Evolutionary conservation across 495 filamentous ascomycete species (phyloP), one percentile per base, ranked within the genome.

Genomic region (Oleoguttula mirabilis): DNA sequence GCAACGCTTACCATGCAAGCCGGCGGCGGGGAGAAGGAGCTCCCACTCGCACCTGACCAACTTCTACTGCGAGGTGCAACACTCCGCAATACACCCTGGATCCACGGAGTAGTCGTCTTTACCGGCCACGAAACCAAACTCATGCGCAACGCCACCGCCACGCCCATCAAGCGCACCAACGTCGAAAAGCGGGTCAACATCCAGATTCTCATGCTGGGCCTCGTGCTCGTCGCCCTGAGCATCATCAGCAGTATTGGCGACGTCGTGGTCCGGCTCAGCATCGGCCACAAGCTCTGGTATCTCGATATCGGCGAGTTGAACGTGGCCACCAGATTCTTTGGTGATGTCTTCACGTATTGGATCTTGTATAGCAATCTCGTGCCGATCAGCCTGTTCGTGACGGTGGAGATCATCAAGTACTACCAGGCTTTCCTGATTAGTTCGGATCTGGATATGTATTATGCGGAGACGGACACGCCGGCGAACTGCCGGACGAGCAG

Each of bases 71-170:
- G 92, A 64, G 92, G 92, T 34, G 92, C 92, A 10, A 95, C 90
- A 3, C 66, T 99, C 31, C 74, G 92, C 40, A 99, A 99, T 52
- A 99, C 92, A 8, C 88, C 88, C 16, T 99, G 92, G 92, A 77
- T 99, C 40, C 85, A 96, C 60, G 92, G 88, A 22, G 76, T 90
- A 40, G 92, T 96, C 46, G 88, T 96, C 12, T 99, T 99, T 51
- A 99, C 88, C 15, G 92, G 92, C 42, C 92, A 99, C 60, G 88
- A 99, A 65, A 96, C 92, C 21, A 99, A 99, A 60, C 69, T 99
- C 53, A 96, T 99, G 92, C 76, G 92, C 43, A 99, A 99, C 59
- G 92, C 92, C 21, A 96, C 88, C 7, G 92, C 92, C 10, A 82
- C 92, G 2, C 90, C 92, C 25, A 96, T 99, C 61, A 99, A 99